These are phyloP conservation scores for Nigrospora sphaerica DNA, from an alignment of 2,329 filamentous ascomycete genomes.

Conservation along the genomic window DNA sequence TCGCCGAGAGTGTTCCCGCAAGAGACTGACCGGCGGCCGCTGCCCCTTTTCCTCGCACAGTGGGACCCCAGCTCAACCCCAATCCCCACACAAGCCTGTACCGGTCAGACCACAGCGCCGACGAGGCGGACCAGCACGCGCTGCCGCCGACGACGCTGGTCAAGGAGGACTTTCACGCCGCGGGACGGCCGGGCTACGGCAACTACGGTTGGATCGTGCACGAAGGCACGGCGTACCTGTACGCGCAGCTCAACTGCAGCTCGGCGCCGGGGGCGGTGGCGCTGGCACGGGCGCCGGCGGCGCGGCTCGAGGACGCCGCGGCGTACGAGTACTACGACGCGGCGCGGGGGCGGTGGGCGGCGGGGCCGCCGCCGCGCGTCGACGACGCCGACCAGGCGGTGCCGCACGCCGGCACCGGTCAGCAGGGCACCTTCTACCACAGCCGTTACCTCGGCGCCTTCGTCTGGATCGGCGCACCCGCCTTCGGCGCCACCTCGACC, in stretches of 20 bases:
- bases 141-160: conserved; percentile 12
- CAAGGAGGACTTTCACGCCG: conserved; percentile 13
- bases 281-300: conserved; percentile 11
- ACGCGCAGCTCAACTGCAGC: conserved; percentile 5
- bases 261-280: conserved; percentile 5
- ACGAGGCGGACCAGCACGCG: conserved; percentile 5
- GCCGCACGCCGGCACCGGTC: conserved; percentile 7
- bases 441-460: conserved; percentile 7
- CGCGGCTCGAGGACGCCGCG: conserved; percentile 10
- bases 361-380: conserved; percentile 2
- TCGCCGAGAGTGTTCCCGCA: no score
- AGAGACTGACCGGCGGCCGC: no score
- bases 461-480: conserved; percentile 13
- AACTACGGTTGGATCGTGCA: conserved; percentile 12
- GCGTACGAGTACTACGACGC: conserved; percentile 12
- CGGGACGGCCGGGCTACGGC: conserved; percentile 12
- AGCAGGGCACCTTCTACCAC: conserved; percentile 13
- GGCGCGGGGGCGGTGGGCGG: conserved; percentile 3
- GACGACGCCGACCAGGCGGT: conserved; percentile 2
- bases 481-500: conserved; percentile 2
- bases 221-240: conserved; percentile 13
- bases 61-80: conserved; percentile 9
- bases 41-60: conserved; percentile 5
- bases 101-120: conserved; percentile 8
- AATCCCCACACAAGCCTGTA: conserved; percentile 15